Percentiles rank a stretch among this genome's conserved stretches.
These are phyloP conservation scores for Colletotrichum sp. DNA, from an alignment of 2,329 filamentous ascomycete genomes.

Conservation along the genomic window DNA sequence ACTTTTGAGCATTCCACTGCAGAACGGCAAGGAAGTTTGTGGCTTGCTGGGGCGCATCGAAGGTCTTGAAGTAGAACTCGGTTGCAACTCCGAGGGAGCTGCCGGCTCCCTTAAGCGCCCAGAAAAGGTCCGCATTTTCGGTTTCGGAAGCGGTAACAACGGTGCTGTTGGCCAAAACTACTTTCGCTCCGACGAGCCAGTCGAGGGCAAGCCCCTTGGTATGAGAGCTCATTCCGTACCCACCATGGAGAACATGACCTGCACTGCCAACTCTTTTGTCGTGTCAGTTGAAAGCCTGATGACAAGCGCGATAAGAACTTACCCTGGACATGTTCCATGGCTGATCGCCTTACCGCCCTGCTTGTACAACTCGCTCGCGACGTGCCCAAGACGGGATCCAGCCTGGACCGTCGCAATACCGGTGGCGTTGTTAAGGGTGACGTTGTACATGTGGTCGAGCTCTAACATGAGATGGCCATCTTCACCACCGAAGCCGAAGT, in stretches of 20 bases:
- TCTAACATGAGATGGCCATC: conserved; percentile 46
- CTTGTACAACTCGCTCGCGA: conserved; percentile 40
- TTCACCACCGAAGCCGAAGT: conserved; percentile 48
- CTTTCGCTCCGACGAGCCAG: conserved; percentile 36
- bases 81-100: conserved; percentile 44
- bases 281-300: background rate
- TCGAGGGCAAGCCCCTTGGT: conserved; percentile 34
- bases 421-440: conserved; percentile 33
- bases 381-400: conserved; percentile 47
- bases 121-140: conserved; percentile 43
- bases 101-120: conserved; percentile 45
- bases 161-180: conserved; percentile 39
- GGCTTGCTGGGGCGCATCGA: conserved; percentile 34
- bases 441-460: conserved; percentile 41
- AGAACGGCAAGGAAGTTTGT: conserved; percentile 30
- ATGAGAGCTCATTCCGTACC: conserved; percentile 26
- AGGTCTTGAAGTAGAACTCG: conserved; percentile 42
- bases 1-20: conserved; percentile 1
- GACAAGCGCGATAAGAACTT: background rate
- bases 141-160: conserved; percentile 33
- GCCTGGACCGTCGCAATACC: conserved; percentile 41
- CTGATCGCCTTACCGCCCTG: conserved; percentile 41
- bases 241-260: conserved; percentile 52
- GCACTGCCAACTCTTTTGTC: conserved; percentile 44
- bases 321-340: conserved; percentile 47